Base-by-base conservation (phyloP, 1,284 basidiomycete genomes). In the Rhodotorula sp. region DNA sequence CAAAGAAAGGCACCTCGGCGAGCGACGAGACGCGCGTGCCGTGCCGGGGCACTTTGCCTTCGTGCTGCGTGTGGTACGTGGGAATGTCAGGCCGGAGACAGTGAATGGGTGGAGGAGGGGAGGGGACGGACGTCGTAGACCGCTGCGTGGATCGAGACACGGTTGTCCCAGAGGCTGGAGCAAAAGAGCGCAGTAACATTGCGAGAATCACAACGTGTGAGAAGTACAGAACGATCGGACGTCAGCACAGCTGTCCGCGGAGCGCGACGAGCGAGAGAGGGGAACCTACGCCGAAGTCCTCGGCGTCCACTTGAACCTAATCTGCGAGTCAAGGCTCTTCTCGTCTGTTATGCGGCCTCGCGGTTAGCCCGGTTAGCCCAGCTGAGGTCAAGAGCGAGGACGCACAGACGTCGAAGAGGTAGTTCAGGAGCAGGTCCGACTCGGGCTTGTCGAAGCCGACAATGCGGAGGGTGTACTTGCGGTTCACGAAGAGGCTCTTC, bases 211-310 rank as follows among this genome's bases (percentile, higher is more conserved):
- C n/a, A n/a, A n/a, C n/a, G 15, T 19, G 21, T 5, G 46, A 19
- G 21, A 48, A 22, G 46, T 19, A 12, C 81, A 3, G 22, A 41
- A 7, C 1, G 15, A 34, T 19, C 34, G 25, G 13, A n/a, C 2
- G n/a, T 27, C 21, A 17, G 48, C 27, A 37, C 15, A 15, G 84
- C 3, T 54, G 15, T 56, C 48, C 7, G 39, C 7, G 39, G 34
- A 53, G 75, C 7, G 86, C 87, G 85, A 8, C 87, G 88, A 82
- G 89, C 89, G 48, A 10, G 87, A 86, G 63, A 86, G 79, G 34
- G n/a, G n/a, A n/a, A 64, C 57, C 10, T 32, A 55, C 50, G 32
- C 61, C 29, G 41, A 61, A 37, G 32, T 50, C 29, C 79, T 78
- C 6, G 80, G 78, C 0, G 79, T 81, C 81, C 81, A 81, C 68